Percentiles rank a stretch among this genome's conserved stretches.
Evolutionary conservation across 768 basidiomycete species (phyloP).

Genomic region (Podaxis carcinomalis): DNA sequence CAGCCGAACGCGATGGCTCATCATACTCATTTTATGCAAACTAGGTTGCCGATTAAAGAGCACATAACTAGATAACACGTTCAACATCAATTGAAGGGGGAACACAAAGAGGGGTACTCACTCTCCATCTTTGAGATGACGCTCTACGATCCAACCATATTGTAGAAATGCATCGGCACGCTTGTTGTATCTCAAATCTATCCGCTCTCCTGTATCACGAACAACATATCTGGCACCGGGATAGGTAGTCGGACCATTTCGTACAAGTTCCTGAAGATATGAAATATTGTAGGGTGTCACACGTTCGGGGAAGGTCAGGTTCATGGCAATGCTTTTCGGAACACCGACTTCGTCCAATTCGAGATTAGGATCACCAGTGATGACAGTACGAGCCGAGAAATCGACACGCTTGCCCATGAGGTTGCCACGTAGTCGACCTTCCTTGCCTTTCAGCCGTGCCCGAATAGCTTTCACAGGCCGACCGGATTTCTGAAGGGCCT

Average conservation of each 20-base stretch:
- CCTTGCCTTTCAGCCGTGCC: constrained; percentile 96
- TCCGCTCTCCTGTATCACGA: constrained; percentile 94
- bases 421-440: constrained; percentile 96
- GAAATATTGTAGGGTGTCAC: constrained; percentile 97
- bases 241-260: constrained; percentile 91
- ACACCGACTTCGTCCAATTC: constrained; percentile 97
- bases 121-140: constrained; percentile 98
- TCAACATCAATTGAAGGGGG: not conserved
- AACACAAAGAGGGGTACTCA: constrained; percentile 39
- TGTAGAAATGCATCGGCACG: constrained; percentile 92
- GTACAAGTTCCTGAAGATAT: constrained; percentile 90
- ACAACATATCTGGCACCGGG: constrained; percentile 97
- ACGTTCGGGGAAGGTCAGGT: constrained; percentile 94
- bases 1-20: constrained; percentile 95
- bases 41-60: constrained; percentile 98
- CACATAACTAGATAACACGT: constrained; percentile 54
- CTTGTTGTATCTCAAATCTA: constrained; percentile 96
- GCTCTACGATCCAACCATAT: constrained; percentile 98
- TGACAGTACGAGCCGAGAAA: constrained; percentile 98
- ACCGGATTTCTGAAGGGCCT: constrained; percentile 95
- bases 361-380: constrained; percentile 97
- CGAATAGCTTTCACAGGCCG: constrained; percentile 98
- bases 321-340: constrained; percentile 94
- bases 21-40: constrained; percentile 99
- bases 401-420: constrained; percentile 99